Base-by-base conservation (phyloP, 768 basidiomycete genomes). In the Harrya chromipes region DNA sequence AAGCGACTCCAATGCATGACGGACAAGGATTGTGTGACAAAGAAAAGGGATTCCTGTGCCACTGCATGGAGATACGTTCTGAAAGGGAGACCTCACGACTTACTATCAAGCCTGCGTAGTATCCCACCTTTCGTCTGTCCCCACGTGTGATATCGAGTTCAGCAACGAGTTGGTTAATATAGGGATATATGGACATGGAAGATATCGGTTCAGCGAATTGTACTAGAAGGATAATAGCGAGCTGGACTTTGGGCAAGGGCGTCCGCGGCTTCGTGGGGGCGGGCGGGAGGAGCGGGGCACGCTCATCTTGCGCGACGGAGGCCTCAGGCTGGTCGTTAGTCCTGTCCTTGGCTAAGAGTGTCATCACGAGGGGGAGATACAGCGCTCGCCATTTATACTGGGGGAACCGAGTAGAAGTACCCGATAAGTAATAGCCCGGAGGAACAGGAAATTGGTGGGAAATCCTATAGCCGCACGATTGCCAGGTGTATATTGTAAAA, bases 21-120 rank as follows among this genome's bases (percentile, higher is more conserved):
- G 3, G 83, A 82, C 47, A 79, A 60, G 1, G 86, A 84, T 63
- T 89, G 84, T 0, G 85, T 80, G n/a, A 84, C 70, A 54, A 85
- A 90, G 69, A 88, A 90, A 27, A 87, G 63, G 4, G 86, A 88
- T 77, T 87, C 81, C 86, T 89, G 50, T 7, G 33, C 1, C 26
- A 19, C 0, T 17, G 27, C 12, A 47, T 56, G 26, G 16, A 16
- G 54, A 31, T 4, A 27, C 20, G 8, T 10, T 4, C 10, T 35
- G 4, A 33, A 13, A 34, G 11, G 12, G 19, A 31, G 39, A 14
- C 12, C 13, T 20, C 6, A 6, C 3, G 27, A 60, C 56, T 6
- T 49, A 87, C 86, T 73, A 90, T 74, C 13, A 87, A 52, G 6
- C 85, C 87, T 37, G 84, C 85, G 61, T 87, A 86, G 62, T 86